phyloP scores from a whole-genome alignment of 352 stramenopile genomes.

The Pythium brassicae region DNA sequence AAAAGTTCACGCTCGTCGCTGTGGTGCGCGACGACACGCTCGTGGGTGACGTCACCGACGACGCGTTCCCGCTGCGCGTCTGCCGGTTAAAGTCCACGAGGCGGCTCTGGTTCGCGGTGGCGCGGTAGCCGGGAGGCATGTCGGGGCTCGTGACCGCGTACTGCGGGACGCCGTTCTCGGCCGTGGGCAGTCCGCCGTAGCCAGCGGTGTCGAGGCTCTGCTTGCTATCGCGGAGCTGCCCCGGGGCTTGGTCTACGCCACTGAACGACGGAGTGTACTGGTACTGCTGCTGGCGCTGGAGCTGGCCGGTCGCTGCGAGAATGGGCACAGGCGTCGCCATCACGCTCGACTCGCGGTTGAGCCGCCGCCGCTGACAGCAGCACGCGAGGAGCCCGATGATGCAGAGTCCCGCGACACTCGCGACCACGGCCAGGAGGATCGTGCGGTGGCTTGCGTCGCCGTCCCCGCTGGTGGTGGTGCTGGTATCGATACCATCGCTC shows the following conservation, averaged over 20 bases:
- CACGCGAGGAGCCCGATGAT: conserved; percentile 9
- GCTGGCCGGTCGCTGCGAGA: background rate
- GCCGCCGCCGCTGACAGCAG: conserved; percentile 9
- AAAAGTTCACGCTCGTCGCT: background rate
- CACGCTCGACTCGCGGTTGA: conserved; percentile 5
- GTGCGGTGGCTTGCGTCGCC: conserved; percentile 1
- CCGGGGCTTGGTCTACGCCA: conserved; percentile 2
- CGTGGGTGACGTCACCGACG: conserved; percentile 1
- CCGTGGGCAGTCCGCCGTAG: conserved; percentile 4
- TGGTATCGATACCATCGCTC: background rate
- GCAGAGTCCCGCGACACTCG: conserved; percentile 6
- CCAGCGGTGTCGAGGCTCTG: conserved; percentile 8
- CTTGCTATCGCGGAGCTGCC: conserved; percentile 13
- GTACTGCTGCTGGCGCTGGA: background rate
- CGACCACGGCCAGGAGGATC: conserved; percentile 14
- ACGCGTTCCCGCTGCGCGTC: conserved; percentile 4
- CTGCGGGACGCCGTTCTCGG: conserved; percentile 10
- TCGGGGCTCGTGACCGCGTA: conserved; percentile 19
- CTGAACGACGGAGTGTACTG: conserved; percentile 8
- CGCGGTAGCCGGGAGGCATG: conserved; percentile 14
- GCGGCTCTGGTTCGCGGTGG: conserved; percentile 10
- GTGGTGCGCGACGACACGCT: background rate
- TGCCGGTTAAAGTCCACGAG: conserved; percentile 10
- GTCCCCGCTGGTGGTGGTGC: conserved; percentile 1
- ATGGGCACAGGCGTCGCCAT: conserved; percentile 4